Conservation (phyloP, 805 yeast species). For the Yamadazyma sp. region DNA sequence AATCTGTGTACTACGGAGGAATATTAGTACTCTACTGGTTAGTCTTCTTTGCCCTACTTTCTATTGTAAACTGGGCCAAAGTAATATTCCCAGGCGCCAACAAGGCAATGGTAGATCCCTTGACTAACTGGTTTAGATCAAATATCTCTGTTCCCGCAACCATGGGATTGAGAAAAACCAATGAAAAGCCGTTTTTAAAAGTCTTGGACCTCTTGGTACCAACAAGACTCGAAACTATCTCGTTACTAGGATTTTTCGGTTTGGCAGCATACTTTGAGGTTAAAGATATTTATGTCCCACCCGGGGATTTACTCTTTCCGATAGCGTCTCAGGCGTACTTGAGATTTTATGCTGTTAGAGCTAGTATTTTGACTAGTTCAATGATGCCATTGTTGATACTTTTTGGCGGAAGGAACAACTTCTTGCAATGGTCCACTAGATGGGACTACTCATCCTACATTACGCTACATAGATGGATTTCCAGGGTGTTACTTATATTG, state of each 20-base stretch:
- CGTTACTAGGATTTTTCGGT: slow-evolving; percentile 30
- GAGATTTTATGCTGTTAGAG: slow-evolving; percentile 42
- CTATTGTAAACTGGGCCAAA: slow-evolving; percentile 35
- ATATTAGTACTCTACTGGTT: slow-evolving; percentile 34
- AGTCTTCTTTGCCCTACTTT: slow-evolving; percentile 23
- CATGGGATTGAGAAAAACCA: slow-evolving; percentile 26
- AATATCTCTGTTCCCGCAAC: slow-evolving; percentile 42
- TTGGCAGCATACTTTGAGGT: slow-evolving; percentile 28
- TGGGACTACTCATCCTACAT: slow-evolving; percentile 36
- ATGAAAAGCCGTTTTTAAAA: slow-evolving; percentile 21
- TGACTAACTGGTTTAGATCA: slow-evolving; percentile 33
- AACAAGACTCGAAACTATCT: slow-evolving; percentile 37
- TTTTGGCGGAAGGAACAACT: slow-evolving; percentile 37
- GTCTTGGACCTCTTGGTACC: slow-evolving; percentile 38
- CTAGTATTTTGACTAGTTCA: slow-evolving; percentile 29
- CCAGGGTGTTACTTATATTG: slow-evolving; percentile 22
- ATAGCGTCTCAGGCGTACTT: slow-evolving; percentile 33
- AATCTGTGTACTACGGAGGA: slow-evolving; percentile 45
- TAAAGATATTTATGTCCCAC: slow-evolving; percentile 23
- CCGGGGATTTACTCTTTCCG: slow-evolving; percentile 37
- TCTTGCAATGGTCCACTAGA: slow-evolving; percentile 38
- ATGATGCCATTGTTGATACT: slow-evolving; percentile 33
- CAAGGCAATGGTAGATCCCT: slow-evolving; percentile 24
- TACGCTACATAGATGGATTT: slow-evolving; percentile 30
- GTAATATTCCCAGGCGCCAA: slow-evolving; percentile 22